These are phyloP conservation scores for Hura crepitans DNA, from an alignment of 441 rosid species.

Conservation along the genomic window DNA sequence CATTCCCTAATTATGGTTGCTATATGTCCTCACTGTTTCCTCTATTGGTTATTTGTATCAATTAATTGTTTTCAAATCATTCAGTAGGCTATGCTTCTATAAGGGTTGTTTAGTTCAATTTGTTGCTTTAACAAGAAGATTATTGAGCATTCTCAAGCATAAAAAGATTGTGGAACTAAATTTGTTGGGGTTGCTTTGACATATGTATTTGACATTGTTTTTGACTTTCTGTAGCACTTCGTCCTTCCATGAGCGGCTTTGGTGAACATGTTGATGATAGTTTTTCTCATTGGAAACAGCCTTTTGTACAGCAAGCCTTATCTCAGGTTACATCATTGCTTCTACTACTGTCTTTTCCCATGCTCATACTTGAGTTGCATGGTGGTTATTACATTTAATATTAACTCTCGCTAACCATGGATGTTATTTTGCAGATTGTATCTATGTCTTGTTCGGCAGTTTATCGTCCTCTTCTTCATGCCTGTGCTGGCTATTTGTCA, in stretches of 20 bases:
- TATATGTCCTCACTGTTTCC: neutral
- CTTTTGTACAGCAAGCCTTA: constrained; percentile 64
- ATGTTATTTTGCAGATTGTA: constrained; percentile 61
- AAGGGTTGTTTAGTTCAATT: neutral
- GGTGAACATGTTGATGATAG: constrained; percentile 53
- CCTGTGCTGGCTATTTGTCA: constrained; percentile 73
- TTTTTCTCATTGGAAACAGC: constrained; percentile 72
- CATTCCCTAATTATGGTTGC: neutral
- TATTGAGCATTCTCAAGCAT: constrained; percentile 12
- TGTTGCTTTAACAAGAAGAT: neutral
- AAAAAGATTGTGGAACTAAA: constrained; percentile 3
- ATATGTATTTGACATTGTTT: constrained; percentile 23
- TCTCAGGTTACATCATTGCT: constrained; percentile 52
- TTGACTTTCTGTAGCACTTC: constrained; percentile 48
- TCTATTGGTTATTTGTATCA: neutral
- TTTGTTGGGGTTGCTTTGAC: constrained; percentile 20
- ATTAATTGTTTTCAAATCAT: neutral
- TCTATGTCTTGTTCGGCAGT: constrained; percentile 55
- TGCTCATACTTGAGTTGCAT: neutral
- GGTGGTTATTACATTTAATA: constrained; percentile 12
- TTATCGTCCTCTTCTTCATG: constrained; percentile 64
- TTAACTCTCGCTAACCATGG: constrained; percentile 24
- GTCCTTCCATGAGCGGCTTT: constrained; percentile 48
- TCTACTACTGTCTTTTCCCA: neutral
- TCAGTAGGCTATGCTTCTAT: neutral